phyloP scores from a whole-genome alignment of 129 eudicot genomes.

The Flaveria linearis region DNA sequence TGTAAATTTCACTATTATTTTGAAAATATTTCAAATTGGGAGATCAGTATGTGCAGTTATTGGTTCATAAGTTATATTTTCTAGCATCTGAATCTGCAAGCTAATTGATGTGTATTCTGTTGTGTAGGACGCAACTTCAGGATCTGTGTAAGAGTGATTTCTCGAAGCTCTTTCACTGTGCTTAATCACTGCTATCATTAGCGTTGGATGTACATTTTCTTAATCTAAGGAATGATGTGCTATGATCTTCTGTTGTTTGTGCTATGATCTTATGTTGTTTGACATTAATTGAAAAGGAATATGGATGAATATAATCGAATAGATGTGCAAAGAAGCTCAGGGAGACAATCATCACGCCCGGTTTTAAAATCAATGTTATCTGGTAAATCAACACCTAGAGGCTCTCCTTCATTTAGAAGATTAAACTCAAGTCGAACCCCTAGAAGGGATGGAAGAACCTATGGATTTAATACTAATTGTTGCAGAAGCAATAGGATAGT shows the following conservation, averaged over 20 bases:
- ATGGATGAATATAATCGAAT: constrained; percentile 63
- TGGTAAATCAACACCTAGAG: constrained; percentile 72
- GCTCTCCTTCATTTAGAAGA: constrained; percentile 81
- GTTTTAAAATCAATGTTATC: constrained; percentile 67
- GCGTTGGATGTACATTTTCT: constrained; percentile 1
- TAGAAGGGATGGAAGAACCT: constrained; percentile 56
- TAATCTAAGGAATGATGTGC: constrained; percentile 15
- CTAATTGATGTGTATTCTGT: neutral
- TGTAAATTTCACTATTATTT: neutral
- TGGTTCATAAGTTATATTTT: neutral
- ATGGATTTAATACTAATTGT: constrained; percentile 49
- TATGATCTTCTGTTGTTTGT: constrained; percentile 18
- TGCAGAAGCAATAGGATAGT: constrained; percentile 69
- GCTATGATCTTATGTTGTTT: constrained; percentile 20
- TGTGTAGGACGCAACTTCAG: constrained; percentile 18
- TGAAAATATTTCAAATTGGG: neutral
- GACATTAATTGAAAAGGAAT: constrained; percentile 23
- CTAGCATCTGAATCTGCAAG: constrained; percentile 17
- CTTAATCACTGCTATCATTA: neutral
- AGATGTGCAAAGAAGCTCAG: constrained; percentile 46
- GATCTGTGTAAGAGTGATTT: neutral
- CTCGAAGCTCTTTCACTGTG: neutral
- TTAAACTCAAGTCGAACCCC: constrained; percentile 72
- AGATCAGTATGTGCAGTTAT: neutral
- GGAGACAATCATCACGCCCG: constrained; percentile 48